Base-by-base conservation (phyloP, 768 basidiomycete genomes). In the Mycena vulgaris region DNA sequence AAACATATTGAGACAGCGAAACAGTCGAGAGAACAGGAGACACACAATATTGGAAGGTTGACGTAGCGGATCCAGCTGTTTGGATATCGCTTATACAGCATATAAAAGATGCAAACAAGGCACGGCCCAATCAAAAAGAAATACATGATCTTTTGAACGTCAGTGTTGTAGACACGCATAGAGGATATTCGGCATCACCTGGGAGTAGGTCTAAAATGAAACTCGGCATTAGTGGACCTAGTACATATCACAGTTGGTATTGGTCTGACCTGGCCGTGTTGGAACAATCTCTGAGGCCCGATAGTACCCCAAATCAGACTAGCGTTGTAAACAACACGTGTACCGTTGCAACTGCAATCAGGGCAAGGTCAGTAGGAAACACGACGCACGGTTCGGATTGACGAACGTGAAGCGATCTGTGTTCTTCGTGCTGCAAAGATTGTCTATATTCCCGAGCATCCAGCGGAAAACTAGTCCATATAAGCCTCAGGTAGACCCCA, bases 11-110 rank as follows among this genome's bases (percentile, higher is more conserved):
- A 47, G 37, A 28, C 14, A 42, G 52, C 25, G 30, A 27, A 31
- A 4, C 39, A 33, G 25, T 56, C 4, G 8, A 23, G 8, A 25
- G 28, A 23, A 14, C 19, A 40, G 31, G 23, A 35, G n/a, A 45
- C 63, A 13, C 31, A 65, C 63, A 65, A 65, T 47, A 65, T 65
- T 7, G 63, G 63, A 9, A 65, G 28, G 30, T 65, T 65, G 31
- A 65, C 63, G 40, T 65, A 65, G 28, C 63, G 63, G 17, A 65
- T 16, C 63, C 63, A 65, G 53, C 63, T 65, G 42, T 56, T 65
- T 25, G 63, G 63, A n/a, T 65, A 65, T 17, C 63, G 52, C 33
- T 57, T 65, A 16, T 65, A 65, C 30, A 65, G 28, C 42, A 57
- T 23, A 23, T 65, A 65, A 33, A 65, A 65, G 13, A 64, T 30